phyloP scores from a whole-genome alignment of 2,329 filamentous ascomycete species.

The Epichloe glyceriae region DNA sequence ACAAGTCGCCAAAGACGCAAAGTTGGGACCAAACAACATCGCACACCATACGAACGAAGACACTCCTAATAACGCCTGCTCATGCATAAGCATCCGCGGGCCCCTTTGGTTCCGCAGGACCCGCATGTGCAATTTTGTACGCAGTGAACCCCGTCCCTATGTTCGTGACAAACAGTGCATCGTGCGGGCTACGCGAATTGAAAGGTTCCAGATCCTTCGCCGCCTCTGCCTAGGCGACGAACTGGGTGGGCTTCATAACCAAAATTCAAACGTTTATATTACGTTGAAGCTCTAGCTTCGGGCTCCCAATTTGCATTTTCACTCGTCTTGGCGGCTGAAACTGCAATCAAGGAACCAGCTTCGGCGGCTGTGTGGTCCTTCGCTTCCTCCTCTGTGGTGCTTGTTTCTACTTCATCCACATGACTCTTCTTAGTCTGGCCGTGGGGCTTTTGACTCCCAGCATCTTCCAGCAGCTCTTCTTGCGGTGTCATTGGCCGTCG shows the following conservation, averaged over 20 bases:
- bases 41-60: neutral
- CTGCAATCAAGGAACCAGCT: neutral
- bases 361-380: neutral
- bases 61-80: neutral
- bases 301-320: neutral
- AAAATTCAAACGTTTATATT: neutral
- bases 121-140: neutral
- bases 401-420: neutral
- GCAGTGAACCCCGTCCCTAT: too few relatives aligned
- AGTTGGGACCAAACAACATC: neutral
- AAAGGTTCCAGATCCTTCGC: too few relatives aligned
- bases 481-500: conserved; percentile 20
- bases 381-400: neutral
- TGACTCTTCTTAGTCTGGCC: neutral
- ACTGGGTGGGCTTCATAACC: too few relatives aligned
- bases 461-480: conserved; percentile 13
- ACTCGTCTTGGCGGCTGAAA: neutral
- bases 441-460: neutral
- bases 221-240: too few relatives aligned
- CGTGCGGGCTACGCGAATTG: too few relatives aligned
- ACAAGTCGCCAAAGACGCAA: neutral
- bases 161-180: too few relatives aligned
- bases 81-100: neutral
- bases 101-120: neutral
- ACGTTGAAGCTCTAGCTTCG: neutral